Conservation (phyloP, 164 flowering plant species). For the Berberis vulgaris region DNA sequence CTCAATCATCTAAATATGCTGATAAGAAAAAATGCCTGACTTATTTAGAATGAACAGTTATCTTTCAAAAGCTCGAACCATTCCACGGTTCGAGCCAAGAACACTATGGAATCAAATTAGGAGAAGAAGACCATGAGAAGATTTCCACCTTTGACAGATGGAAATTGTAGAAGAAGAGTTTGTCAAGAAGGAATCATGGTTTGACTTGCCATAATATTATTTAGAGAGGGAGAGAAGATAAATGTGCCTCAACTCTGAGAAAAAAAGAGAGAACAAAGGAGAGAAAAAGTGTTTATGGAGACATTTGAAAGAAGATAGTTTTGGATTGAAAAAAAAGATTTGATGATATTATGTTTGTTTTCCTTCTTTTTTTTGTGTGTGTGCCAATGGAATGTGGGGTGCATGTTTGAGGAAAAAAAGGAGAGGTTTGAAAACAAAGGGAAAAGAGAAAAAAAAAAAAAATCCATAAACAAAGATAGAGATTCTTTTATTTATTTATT, state of each 20-base stretch:
- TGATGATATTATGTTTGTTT: not conserved
- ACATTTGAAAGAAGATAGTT: not conserved
- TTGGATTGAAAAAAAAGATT: not conserved
- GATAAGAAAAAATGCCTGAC: no score
- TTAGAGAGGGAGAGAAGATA: slow-evolving; percentile 1
- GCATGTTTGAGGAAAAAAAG: slow-evolving; percentile 21
- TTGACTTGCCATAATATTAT: not conserved
- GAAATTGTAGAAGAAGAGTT: not conserved
- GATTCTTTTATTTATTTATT: slow-evolving; percentile 3
- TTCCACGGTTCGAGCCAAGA: slow-evolving; percentile 8
- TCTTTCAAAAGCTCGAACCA: slow-evolving; percentile 36
- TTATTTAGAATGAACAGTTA: slow-evolving; percentile 14
- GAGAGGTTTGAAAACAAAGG: slow-evolving; percentile 1
- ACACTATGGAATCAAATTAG: not conserved
- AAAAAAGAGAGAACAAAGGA: not conserved
- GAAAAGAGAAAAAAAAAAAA: not conserved
- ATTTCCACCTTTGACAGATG: not conserved
- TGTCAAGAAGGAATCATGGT: not conserved
- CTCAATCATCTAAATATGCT: no score
- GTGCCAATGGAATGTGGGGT: slow-evolving; percentile 26
- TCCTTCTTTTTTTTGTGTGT: slow-evolving; percentile 1
- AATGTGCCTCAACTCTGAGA: not conserved
- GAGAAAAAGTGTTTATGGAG: not conserved
- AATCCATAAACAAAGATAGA: not conserved
- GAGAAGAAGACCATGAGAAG: not conserved